Conservation (phyloP, 768 basidiomycete genomes). For the Leccinum rimulosum region DNA sequence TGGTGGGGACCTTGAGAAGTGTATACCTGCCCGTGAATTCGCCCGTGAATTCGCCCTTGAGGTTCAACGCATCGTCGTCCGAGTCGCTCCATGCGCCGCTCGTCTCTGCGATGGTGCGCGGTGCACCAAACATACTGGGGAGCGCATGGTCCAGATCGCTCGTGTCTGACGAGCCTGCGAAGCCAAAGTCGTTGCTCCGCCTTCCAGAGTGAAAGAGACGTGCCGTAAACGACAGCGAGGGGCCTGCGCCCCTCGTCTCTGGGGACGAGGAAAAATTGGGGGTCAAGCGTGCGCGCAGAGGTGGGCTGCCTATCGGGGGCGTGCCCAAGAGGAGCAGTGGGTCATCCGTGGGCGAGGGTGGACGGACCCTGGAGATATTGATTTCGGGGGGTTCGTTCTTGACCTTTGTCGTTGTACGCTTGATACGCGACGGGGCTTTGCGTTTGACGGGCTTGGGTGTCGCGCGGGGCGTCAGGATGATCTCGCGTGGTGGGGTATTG, state of each 20-base stretch:
- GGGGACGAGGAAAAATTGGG: conserved; percentile 36
- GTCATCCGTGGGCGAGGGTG: conserved; percentile 74
- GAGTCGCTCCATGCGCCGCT: conserved; percentile 27
- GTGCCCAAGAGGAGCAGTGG: conserved; percentile 59
- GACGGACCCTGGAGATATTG: conserved; percentile 58
- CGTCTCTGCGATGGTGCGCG: conserved; percentile 2
- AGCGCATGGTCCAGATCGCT: conserved; percentile 4
- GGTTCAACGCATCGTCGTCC: conserved; percentile 32
- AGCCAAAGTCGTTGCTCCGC: background rate
- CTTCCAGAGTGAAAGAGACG: conserved; percentile 19
- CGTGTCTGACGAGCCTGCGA: conserved; percentile 2
- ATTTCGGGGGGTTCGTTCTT: conserved; percentile 70
- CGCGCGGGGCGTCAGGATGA: conserved; percentile 41
- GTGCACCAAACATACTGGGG: conserved; percentile 15
- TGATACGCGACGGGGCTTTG: conserved; percentile 27
- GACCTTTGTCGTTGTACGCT: conserved; percentile 25
- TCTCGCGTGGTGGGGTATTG: conserved; percentile 62
- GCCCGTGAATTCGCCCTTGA: conserved; percentile 59
- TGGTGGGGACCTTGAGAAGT: conserved; percentile 55
- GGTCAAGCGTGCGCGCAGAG: conserved; percentile 35
- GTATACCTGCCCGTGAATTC: conserved; percentile 70
- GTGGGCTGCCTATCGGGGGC: conserved; percentile 28
- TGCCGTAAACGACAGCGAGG: conserved; percentile 16
- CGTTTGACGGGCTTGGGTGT: conserved; percentile 40
- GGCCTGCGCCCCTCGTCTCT: background rate